Evolutionary conservation across 129 eudicot species (phyloP), one percentile per base, ranked within the genome.

Genomic region (Centella asiatica): DNA sequence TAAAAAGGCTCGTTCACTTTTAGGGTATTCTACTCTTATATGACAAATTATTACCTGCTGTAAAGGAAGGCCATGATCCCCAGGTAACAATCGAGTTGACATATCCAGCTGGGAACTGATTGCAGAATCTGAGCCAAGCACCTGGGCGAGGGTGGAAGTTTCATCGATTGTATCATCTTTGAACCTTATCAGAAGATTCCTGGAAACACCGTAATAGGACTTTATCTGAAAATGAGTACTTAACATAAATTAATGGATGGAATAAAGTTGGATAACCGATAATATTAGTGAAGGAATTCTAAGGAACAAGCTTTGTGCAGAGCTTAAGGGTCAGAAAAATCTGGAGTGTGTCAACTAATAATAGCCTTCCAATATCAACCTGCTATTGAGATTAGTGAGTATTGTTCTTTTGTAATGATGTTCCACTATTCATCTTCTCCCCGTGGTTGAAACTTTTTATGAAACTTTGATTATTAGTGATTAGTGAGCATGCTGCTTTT

Each of bases 31-130:
- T 32, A 23, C 42, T n/a, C n/a, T n/a, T n/a, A n/a, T n/a, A n/a
- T n/a, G n/a, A 31, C 39, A 9, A 57, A 33, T 3, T 42, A 42
- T 64, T 65, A 88, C 97, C 97, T 90, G 95, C 50, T 81, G 94
- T 69, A 92, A 70, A 55, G 99, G 99, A 61, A 87, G 85, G 52
- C 81, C 99, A 65, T 92, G 99, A 71, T 92, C 99, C 44, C 99
- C 99, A 50, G 99, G 96, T 54, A 92, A 66, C 17, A 69, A 55
- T 55, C 99, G 89, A 57, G 87, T 81, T 19, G 99, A 87, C 96
- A 92, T 80, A 78, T 92, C 99, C 68, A 87, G 73, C 81, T 76
- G 87, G 49, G 99, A 82, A 56, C 96, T 92, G 69, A 92, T 67
- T 49, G 94, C 90, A 13, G 99, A 71, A 29, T 83, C 99, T 26